A percentile compares a stretch with the other conserved stretches of the same genome.
Evolutionary conservation across 2,329 filamentous ascomycete genomes (phyloP).

Genomic region (Pseudocercospora cruenta): DNA sequence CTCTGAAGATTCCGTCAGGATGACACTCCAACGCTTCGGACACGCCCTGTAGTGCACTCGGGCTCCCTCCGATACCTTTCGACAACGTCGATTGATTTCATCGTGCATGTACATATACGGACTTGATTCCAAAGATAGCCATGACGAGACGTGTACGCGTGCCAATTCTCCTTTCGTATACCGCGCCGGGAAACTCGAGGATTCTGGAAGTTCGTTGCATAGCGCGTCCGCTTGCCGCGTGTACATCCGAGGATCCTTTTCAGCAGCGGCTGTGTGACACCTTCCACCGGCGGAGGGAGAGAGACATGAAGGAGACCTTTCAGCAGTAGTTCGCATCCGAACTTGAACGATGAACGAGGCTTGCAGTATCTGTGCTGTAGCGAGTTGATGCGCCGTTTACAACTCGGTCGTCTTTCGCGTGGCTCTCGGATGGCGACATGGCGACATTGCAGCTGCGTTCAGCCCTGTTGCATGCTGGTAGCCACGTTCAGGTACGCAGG

Average conservation of each 20-base stretch:
- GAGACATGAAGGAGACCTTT: neutral
- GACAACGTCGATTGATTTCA: neutral
- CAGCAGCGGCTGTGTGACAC: neutral
- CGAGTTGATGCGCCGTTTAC: neutral
- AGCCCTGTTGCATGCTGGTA: neutral
- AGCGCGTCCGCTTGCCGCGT: neutral
- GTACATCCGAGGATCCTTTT: neutral
- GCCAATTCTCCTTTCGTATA: neutral
- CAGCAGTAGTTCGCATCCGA: neutral
- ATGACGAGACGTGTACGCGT: neutral
- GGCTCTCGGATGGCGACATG: slow-evolving; percentile 2
- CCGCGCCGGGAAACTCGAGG: neutral
- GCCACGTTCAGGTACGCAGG: slow-evolving; percentile 7
- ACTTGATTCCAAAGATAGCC: no score
- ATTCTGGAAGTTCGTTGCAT: neutral
- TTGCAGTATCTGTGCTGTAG: neutral
- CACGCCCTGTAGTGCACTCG: no score
- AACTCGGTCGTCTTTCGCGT: neutral
- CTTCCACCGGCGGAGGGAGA: neutral
- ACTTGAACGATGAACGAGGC: neutral
- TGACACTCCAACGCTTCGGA: no score
- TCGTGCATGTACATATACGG: neutral
- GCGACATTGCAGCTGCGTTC: slow-evolving; percentile 3
- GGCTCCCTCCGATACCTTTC: no score
- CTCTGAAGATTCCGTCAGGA: neutral